A percentile compares a stretch with the other conserved stretches of the same genome.
These are phyloP conservation scores for Emericellopsis atlantica DNA, from an alignment of 2,329 filamentous ascomycete genomes.

Conservation along the genomic window DNA sequence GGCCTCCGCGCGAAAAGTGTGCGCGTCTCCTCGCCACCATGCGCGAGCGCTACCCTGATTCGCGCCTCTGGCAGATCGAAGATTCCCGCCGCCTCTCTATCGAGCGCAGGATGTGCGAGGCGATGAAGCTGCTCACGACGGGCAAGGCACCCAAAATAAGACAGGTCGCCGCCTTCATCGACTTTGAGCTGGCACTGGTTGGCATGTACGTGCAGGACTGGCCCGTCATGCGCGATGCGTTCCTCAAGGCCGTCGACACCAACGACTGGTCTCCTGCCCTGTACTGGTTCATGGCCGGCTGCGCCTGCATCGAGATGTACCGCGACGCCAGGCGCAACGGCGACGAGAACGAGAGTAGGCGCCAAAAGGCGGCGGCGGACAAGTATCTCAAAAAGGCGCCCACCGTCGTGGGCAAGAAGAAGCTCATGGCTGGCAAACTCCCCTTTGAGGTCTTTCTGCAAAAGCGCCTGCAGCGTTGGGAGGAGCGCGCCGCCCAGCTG, in stretches of 20 bases:
- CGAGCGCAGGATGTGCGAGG: conserved; percentile 51
- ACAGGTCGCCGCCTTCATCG: conserved; percentile 74
- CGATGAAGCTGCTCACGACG: conserved; percentile 50
- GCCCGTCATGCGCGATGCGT: conserved; percentile 58
- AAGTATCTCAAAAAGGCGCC: conserved; percentile 61
- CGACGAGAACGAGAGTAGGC: conserved; percentile 30
- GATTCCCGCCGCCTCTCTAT: conserved; percentile 67
- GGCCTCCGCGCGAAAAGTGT: conserved; percentile 61
- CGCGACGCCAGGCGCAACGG: conserved; percentile 34
- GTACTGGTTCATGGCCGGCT: conserved; percentile 81
- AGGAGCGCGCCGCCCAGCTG: conserved; percentile 57
- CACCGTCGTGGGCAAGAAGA: conserved; percentile 68
- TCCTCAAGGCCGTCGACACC: conserved; percentile 61
- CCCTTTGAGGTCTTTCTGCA: conserved; percentile 81
- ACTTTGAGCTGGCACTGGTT: conserved; percentile 73
- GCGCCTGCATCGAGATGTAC: conserved; percentile 71
- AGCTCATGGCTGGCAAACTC: conserved; percentile 77
- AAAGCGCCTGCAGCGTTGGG: conserved; percentile 82
- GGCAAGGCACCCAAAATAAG: conserved; percentile 62
- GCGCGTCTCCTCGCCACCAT: conserved; percentile 57
- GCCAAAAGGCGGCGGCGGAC: conserved; percentile 52
- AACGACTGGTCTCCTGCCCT: conserved; percentile 87
- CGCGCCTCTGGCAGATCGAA: conserved; percentile 76
- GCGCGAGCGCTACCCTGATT: conserved; percentile 67
- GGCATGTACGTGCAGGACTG: conserved; percentile 73